A percentile compares a stretch with the other conserved stretches of the same genome.
Evolutionary conservation across 140 eudicot species (phyloP).

Genomic region (Bidens hawaiensis): DNA sequence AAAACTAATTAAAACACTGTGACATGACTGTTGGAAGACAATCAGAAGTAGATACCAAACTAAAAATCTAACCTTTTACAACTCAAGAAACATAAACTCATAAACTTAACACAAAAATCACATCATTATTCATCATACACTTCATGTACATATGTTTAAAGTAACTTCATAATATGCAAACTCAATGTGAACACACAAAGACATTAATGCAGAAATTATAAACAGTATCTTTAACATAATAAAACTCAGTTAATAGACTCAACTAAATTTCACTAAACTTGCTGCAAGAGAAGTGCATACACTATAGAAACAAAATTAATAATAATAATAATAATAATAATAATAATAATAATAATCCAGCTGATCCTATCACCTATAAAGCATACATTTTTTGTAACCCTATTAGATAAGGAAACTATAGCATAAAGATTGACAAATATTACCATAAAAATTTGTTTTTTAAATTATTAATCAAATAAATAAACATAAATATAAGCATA

Average conservation of each 20-base stretch:
- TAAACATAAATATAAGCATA: too few species aligned
- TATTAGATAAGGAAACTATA: conserved; percentile 4
- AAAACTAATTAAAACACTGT: too few species aligned
- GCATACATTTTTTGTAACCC: conserved; percentile 19
- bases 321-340: too few species aligned
- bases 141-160: conserved; percentile 17
- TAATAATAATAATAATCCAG: too few species aligned
- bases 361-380: conserved; percentile 17
- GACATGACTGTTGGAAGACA: background rate
- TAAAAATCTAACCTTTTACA: background rate
- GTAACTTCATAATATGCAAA: background rate
- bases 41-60: background rate
- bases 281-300: background rate
- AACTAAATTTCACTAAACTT: too few species aligned
- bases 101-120: background rate
- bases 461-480: conserved; percentile 1
- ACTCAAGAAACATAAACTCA: conserved; percentile 8
- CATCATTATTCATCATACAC: conserved; percentile 14
- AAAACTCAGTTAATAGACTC: conserved; percentile 11
- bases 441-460: conserved; percentile 5
- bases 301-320: background rate
- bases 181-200: background rate
- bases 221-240: background rate
- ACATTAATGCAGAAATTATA: too few species aligned
- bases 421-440: background rate